Base-by-base conservation (phyloP, 352 stramenopile species). In the Detonula confervacea region DNA sequence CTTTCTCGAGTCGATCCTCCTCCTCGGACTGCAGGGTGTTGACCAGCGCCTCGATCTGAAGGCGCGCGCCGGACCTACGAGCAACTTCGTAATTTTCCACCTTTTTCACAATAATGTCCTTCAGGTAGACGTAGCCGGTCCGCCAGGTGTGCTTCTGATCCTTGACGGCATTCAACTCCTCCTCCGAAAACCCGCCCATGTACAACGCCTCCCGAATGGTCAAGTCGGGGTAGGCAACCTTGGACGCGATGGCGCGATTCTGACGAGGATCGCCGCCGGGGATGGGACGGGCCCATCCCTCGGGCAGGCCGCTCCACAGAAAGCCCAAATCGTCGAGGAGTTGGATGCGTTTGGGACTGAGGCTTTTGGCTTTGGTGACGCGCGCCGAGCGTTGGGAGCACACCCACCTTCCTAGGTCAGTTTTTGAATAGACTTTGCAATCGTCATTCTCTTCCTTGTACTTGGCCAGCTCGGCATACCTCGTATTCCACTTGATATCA, bases 401-500 rank as follows among this genome's bases (percentile, higher is more conserved):
- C 5, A 68, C 54, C 35, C 39, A 76, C 39, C 49, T 29, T 30
- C 52, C 67, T 30, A 76, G 52, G 8, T 59, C 55, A 22, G 54
- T 54, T 54, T 59, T 67, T 12, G 52, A 27, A n/a, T 57, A 67
- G 25, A 67, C 52, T 24, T 60, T 67, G 20, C 46, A 59, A 27
- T 76, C 27, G 8, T 56, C 67, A 33, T 76, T 14, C 29, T 76
- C n/a, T 27, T 68, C 27, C n/a, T 71, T 29, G 14, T 51, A 71
- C 59, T 72, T 59, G 46, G 66, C 2, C 3, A 71, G 33, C 22
- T 78, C 46, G 7, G 27, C 59, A 22, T 72, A 78, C 7, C 46
- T 57, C 0, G 30, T 55, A 46, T 78, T 78, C 70, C 70, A 78
- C 52, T 46, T 78, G 59, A 78, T 52, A 68, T 71, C 59, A 27